These are phyloP conservation scores for Neonothopanus nambi DNA, from an alignment of 1,284 basidiomycete genomes.

Conservation along the genomic window DNA sequence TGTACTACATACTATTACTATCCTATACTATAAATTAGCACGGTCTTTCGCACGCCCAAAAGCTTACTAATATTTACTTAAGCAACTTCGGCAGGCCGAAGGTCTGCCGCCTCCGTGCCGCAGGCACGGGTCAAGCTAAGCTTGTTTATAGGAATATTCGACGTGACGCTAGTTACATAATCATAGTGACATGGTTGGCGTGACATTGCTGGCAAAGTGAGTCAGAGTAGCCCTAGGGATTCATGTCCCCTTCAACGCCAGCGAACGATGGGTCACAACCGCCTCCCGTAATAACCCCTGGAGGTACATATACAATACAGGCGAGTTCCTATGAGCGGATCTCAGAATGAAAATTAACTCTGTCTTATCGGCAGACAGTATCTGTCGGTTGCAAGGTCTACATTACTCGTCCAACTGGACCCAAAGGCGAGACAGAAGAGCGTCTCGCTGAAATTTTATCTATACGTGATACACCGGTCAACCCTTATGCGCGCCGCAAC, in stretches of 20 bases:
- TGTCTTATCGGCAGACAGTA: constrained; percentile 61
- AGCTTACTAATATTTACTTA: no score
- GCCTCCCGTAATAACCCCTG: constrained; percentile 66
- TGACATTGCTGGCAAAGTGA: background rate
- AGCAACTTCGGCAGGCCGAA: no score
- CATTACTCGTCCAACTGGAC: constrained; percentile 72
- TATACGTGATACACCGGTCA: constrained; percentile 81
- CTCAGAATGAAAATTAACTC: constrained; percentile 22
- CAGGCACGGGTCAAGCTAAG: no score
- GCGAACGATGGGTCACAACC: constrained; percentile 47
- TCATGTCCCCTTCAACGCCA: constrained; percentile 24
- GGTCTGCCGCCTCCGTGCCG: no score
- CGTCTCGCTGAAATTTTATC: constrained; percentile 93
- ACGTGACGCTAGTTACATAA: background rate
- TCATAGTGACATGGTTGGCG: background rate
- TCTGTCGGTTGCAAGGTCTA: constrained; percentile 93
- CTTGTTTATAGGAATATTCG: no score
- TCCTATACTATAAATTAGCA: no score
- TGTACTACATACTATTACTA: background rate
- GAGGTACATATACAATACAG: constrained; percentile 75
- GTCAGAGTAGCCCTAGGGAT: background rate
- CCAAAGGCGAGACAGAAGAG: constrained; percentile 78
- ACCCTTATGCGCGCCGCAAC: constrained; percentile 55
- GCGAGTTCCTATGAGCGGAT: constrained; percentile 43
- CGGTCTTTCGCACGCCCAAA: no score